Evolutionary conservation across 1,284 basidiomycete species (phyloP).

Genomic region (Apiotrichum mycotoxinovorans): DNA sequence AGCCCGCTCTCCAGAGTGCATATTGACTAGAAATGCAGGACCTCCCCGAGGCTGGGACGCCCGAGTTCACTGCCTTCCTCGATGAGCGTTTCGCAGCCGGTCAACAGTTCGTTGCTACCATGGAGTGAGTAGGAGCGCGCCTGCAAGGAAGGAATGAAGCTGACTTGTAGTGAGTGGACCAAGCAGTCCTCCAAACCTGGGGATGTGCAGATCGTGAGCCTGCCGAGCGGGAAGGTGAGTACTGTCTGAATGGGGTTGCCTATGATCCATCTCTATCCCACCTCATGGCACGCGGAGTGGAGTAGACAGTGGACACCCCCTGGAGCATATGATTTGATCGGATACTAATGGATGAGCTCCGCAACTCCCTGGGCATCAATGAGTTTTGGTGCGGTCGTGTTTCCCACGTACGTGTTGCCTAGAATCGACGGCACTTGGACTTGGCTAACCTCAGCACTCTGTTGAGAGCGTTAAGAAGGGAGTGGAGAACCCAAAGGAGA

Average conservation of each 20-base stretch:
- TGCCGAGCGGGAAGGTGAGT: conserved; percentile 19
- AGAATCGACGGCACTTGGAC: not conserved
- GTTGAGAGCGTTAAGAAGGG: not conserved
- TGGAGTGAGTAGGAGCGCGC: conserved; percentile 30
- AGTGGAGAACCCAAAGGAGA: not conserved
- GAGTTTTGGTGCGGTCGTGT: conserved; percentile 41
- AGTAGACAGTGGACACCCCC: too few species aligned
- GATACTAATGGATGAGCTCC: too few species aligned
- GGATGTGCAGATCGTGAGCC: conserved; percentile 28
- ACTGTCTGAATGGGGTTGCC: not conserved
- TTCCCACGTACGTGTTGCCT: not conserved
- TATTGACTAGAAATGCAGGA: conserved; percentile 22
- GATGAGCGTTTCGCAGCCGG: conserved; percentile 32
- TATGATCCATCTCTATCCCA: too few species aligned
- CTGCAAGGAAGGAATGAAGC: not conserved
- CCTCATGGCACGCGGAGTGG: too few species aligned
- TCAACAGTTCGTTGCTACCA: conserved; percentile 23
- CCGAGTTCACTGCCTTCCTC: conserved; percentile 33
- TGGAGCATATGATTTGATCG: too few species aligned
- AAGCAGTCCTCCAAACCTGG: conserved; percentile 26
- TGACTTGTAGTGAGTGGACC: conserved; percentile 30
- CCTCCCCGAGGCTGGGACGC: conserved; percentile 24
- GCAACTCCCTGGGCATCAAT: conserved; percentile 29
- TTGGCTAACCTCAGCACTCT: conserved; percentile 9
- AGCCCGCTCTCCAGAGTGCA: not conserved